Evolutionary conservation across 176 grass and related monocot species (phyloP).

Genomic region (Hsuehochloa calcarea): DNA sequence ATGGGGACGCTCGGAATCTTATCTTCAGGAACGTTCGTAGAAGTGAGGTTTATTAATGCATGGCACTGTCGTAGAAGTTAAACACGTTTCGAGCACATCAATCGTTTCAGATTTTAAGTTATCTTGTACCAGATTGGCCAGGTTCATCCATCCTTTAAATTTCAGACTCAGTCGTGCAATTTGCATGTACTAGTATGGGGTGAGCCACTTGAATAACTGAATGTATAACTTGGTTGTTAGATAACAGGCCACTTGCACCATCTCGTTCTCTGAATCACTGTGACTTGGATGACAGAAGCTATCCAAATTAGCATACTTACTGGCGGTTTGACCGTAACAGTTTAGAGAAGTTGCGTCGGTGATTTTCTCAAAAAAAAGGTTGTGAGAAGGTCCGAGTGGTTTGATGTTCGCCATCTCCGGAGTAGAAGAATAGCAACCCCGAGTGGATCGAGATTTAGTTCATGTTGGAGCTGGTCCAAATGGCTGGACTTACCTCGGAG

Average conservation of each 20-base stretch:
- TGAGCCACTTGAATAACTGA: background rate
- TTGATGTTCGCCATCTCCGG: too few species aligned
- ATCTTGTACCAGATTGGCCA: background rate
- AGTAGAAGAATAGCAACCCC: too few species aligned
- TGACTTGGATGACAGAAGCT: background rate
- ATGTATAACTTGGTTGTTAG: background rate
- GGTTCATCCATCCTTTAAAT: background rate
- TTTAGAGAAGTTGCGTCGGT: too few species aligned
- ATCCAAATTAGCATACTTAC: background rate
- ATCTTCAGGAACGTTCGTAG: background rate
- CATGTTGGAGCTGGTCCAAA: too few species aligned
- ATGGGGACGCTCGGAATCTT: background rate
- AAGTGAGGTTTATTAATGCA: background rate
- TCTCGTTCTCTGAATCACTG: slow-evolving; percentile 22
- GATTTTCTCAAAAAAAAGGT: too few species aligned
- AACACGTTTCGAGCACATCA: background rate
- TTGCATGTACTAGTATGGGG: background rate
- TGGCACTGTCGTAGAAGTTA: slow-evolving; percentile 25
- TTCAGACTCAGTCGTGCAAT: background rate
- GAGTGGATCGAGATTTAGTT: too few species aligned
- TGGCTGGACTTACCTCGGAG: fast-evolving
- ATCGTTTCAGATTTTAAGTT: background rate
- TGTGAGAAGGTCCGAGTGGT: too few species aligned
- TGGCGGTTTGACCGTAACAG: too few species aligned
- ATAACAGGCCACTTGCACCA: background rate